Evolutionary conservation across 441 rosid species (phyloP), one percentile per base, ranked within the genome.

Genomic region (Brassica balearica): DNA sequence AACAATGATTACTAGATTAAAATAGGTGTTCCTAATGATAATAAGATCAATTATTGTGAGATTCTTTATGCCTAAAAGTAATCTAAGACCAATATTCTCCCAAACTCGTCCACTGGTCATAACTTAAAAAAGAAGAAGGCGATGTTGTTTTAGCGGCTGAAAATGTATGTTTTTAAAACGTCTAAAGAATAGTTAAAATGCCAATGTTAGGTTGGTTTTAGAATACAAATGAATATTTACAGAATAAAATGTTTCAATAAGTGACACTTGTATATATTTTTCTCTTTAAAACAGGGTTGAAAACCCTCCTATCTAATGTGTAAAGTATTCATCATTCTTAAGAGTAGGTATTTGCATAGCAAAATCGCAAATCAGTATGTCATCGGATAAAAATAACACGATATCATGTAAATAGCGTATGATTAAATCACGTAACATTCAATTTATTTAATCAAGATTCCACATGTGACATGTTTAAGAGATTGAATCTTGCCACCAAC

Each of bases 11-110:
- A 69, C 55, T 12, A 19, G 25, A 66, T 46, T 65, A 11, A 6
- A 51, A 68, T 67, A 73, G 60, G 78, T 56, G 75, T 38, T 74
- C 41, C 55, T 69, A 73, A 74, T 74, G 78, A 74, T 79, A 53
- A 43, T 25, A 58, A 73, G 82, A 61, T 48, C 74, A 61, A 67
- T 67, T 32, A 78, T 60, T 68, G 15, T 9, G 34, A 41, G n/a
- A 78, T 72, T 60, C 6, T 72, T 60, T 72, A 78, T 48, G 41
- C n/a, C 20, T 67, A 22, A 60, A 20, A 61, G 34, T 25, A 66
- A 72, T 46, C 46, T 46, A 14, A 48, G 20, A 27, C 11, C 46
- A 67, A 11, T 46, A n/a, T 32, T 19, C 41, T 38, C 11, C 62
- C 38, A 34, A 23, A 25, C 14, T 56, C 22, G 29, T 12, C 29